These are phyloP conservation scores for Clarireedia sp. DNA, from an alignment of 2,329 filamentous ascomycete genomes.

Conservation along the genomic window DNA sequence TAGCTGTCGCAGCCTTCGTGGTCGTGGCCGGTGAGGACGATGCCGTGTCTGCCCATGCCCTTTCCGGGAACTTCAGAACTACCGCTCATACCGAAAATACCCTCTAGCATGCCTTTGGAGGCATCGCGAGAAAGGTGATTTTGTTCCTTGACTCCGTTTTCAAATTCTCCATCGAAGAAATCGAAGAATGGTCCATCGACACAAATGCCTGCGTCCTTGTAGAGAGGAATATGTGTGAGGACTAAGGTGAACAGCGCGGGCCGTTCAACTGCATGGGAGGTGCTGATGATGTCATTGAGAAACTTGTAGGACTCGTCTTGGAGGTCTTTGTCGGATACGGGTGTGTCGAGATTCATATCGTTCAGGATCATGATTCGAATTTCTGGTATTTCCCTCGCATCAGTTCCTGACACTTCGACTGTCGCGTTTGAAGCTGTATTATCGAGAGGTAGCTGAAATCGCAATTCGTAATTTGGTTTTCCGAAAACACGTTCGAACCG, in stretches of 20 bases:
- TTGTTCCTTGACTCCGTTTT: slow-evolving; percentile 77
- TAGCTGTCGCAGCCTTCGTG: slow-evolving; percentile 89
- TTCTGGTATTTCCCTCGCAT: slow-evolving; percentile 49
- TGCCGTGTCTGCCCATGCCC: slow-evolving; percentile 62
- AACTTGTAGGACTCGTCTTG: slow-evolving; percentile 74
- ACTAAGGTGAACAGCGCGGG: slow-evolving; percentile 69
- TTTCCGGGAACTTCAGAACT: slow-evolving; percentile 47
- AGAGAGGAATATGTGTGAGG: slow-evolving; percentile 84
- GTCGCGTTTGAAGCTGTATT: slow-evolving; percentile 21
- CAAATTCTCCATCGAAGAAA: slow-evolving; percentile 59
- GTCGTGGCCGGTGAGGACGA: slow-evolving; percentile 89
- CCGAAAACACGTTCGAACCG: slow-evolving; percentile 84
- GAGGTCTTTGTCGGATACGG: slow-evolving; percentile 57
- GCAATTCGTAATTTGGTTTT: slow-evolving; percentile 81
- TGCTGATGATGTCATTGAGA: slow-evolving; percentile 59
- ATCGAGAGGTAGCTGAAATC: slow-evolving; percentile 52
- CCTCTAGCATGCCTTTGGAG: slow-evolving; percentile 70
- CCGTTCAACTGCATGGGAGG: slow-evolving; percentile 52
- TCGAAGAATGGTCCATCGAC: slow-evolving; percentile 77
- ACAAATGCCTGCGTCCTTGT: slow-evolving; percentile 76
- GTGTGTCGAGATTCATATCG: slow-evolving; percentile 86
- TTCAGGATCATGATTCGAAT: slow-evolving; percentile 83
- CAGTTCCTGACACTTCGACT: slow-evolving; percentile 36
- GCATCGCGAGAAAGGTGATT: slow-evolving; percentile 74
- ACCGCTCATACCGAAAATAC: slow-evolving; percentile 70